A percentile compares a stretch with the other conserved stretches of the same genome.
Conservation (phyloP, 2,329 filamentous ascomycete species). For the Lachnellula cervina region DNA sequence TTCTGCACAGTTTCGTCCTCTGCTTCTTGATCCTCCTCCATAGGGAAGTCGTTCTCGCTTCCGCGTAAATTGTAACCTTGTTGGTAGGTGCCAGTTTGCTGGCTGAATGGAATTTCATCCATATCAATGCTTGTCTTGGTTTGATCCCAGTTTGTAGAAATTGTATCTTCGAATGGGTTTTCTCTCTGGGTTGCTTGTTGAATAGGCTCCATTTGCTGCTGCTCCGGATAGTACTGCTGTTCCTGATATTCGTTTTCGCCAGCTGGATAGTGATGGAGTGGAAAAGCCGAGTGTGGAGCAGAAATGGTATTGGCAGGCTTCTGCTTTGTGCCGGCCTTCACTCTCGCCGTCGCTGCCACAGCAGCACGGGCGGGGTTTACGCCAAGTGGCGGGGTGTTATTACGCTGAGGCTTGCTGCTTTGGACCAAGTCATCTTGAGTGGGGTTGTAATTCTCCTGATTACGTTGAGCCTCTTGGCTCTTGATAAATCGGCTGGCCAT, state of each 20-base stretch:
- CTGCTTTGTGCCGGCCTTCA: too few relatives aligned
- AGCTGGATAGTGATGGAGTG: background rate
- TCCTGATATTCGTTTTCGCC: background rate
- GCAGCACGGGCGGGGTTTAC: background rate
- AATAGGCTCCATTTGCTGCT: background rate
- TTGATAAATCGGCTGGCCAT: background rate
- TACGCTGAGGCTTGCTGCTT: background rate
- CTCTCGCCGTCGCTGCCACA: background rate
- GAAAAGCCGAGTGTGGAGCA: too few relatives aligned
- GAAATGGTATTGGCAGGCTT: too few relatives aligned
- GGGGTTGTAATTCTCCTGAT: background rate
- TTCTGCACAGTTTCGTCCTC: background rate
- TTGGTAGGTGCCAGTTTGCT: background rate
- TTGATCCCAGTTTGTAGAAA: background rate
- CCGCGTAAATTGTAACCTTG: background rate
- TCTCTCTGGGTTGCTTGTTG: background rate
- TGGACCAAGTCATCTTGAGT: background rate
- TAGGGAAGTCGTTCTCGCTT: background rate
- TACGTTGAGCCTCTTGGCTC: background rate
- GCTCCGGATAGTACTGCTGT: background rate
- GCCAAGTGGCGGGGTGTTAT: background rate
- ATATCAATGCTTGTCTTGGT: background rate
- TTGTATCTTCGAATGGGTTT: background rate
- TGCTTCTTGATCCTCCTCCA: background rate
- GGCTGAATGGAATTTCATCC: background rate